Percentiles rank a stretch among this genome's conserved stretches.
Evolutionary conservation across 2,329 filamentous ascomycete genomes (phyloP).

Genomic region (Furcasterigmium sp.): DNA sequence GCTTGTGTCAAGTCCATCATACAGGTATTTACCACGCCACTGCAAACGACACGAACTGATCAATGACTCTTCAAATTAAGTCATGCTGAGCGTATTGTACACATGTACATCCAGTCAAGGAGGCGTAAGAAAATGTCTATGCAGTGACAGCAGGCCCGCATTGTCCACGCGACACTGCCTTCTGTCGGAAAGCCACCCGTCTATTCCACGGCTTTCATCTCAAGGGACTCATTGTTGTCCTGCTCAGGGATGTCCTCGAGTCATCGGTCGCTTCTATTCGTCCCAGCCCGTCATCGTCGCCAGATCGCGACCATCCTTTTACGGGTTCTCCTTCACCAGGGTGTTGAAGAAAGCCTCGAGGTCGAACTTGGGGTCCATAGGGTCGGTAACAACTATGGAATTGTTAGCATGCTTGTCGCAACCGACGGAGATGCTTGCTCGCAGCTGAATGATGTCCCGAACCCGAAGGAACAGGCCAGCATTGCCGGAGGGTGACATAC

Average conservation of each 20-base stretch:
- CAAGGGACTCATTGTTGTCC: slow-evolving; percentile 6
- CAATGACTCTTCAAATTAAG: slow-evolving; percentile 7
- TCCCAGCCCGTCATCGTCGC: neutral
- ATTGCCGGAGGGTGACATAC: slow-evolving; percentile 14
- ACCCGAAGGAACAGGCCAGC: too few relatives aligned
- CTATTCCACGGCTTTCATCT: neutral
- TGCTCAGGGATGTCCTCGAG: slow-evolving; percentile 3
- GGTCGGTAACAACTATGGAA: slow-evolving; percentile 63
- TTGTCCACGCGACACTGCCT: slow-evolving; percentile 25
- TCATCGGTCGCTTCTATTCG: slow-evolving; percentile 15
- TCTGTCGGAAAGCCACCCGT: slow-evolving; percentile 9
- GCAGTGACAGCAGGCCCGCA: slow-evolving; percentile 34
- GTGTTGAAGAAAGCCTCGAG: slow-evolving; percentile 77
- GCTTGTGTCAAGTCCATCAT: too few relatives aligned
- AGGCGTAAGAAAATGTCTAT: slow-evolving; percentile 44
- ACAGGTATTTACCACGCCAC: too few relatives aligned
- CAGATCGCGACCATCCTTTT: slow-evolving; percentile 15
- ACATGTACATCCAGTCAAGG: slow-evolving; percentile 43
- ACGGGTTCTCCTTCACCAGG: slow-evolving; percentile 49
- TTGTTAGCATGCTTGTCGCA: neutral
- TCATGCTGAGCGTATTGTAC: slow-evolving; percentile 48
- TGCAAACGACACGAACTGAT: too few relatives aligned
- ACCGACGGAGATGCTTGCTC: neutral
- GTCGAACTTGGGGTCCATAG: slow-evolving; percentile 85
- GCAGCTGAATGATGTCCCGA: neutral